Percentiles rank a stretch among this genome's conserved stretches.
These are phyloP conservation scores for Theobroma cacao DNA, from an alignment of 345 rosid genomes.

Conservation along the genomic window DNA sequence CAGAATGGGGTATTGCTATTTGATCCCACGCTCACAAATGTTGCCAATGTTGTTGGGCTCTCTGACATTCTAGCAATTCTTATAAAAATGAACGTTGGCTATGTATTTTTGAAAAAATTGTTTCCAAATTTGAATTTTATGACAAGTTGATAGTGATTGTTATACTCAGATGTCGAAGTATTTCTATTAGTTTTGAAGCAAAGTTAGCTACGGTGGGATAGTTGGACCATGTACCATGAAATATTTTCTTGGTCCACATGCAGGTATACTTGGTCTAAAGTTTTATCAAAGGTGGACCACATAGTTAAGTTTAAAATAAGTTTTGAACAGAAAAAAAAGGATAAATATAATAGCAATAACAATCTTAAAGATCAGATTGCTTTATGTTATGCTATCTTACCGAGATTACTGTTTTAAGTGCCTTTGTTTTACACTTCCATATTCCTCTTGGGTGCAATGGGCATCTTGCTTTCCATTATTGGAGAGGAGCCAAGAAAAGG, in stretches of 20 bases:
- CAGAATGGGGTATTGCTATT: not conserved
- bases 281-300: not conserved
- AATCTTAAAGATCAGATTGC: not conserved
- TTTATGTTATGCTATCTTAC: not conserved
- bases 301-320: not conserved
- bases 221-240: not conserved
- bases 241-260: not conserved
- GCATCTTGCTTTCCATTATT: not conserved
- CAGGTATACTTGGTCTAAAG: not conserved
- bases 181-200: not conserved
- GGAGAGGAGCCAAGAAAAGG: not conserved
- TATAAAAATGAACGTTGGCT: not conserved
- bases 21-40: no score
- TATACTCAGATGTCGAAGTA: not conserved
- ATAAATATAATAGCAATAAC: not conserved
- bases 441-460: not conserved
- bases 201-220: not conserved
- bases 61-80: not conserved
- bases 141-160: not conserved
- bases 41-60: no score
- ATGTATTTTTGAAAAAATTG: not conserved
- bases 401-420: not conserved
- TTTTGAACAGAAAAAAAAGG: not conserved
- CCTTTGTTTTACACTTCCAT: not conserved
- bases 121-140: not conserved